Conservation (phyloP, 1,284 basidiomycete species). For the Trichosporon inkin region DNA sequence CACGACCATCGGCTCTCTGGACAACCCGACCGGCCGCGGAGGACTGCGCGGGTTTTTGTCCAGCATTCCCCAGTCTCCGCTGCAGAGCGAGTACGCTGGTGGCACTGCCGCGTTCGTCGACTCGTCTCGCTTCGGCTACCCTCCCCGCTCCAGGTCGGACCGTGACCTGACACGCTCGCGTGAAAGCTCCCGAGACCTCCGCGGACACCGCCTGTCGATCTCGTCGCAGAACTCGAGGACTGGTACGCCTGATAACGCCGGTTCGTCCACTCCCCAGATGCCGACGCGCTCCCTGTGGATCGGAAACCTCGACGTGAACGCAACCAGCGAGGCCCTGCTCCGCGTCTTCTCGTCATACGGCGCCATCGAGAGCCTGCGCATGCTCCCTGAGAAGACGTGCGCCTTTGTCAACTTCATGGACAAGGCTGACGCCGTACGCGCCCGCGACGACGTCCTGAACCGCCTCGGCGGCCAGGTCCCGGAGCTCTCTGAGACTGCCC, state of each 20-base stretch:
- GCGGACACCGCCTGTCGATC: constrained; percentile 39
- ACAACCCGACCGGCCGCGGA: constrained; percentile 55
- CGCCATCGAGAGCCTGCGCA: constrained; percentile 86
- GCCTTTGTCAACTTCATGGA: constrained; percentile 99
- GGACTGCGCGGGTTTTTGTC: constrained; percentile 55
- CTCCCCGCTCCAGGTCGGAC: constrained; percentile 32
- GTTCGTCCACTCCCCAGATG: constrained; percentile 59
- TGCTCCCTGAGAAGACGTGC: constrained; percentile 97
- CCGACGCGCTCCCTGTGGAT: constrained; percentile 97
- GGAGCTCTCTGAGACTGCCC: constrained; percentile 84
- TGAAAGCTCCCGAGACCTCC: constrained; percentile 28
- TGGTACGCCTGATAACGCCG: constrained; percentile 43
- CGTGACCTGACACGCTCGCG: constrained; percentile 34
- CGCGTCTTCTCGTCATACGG: constrained; percentile 94
- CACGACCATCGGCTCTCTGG: constrained; percentile 85
- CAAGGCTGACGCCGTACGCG: constrained; percentile 85
- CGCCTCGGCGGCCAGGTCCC: constrained; percentile 84
- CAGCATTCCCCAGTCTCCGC: constrained; percentile 45
- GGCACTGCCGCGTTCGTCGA: constrained; percentile 7
- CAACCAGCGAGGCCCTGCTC: constrained; percentile 89
- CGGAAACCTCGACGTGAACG: constrained; percentile 87
- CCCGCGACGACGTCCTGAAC: constrained; percentile 93
- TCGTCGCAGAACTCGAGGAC: constrained; percentile 41
- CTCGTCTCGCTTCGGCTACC: constrained; percentile 30
- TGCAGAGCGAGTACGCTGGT: constrained; percentile 24